phyloP scores from a whole-genome alignment of 352 stramenopile genomes.

The Pythium pectinolyticum region DNA sequence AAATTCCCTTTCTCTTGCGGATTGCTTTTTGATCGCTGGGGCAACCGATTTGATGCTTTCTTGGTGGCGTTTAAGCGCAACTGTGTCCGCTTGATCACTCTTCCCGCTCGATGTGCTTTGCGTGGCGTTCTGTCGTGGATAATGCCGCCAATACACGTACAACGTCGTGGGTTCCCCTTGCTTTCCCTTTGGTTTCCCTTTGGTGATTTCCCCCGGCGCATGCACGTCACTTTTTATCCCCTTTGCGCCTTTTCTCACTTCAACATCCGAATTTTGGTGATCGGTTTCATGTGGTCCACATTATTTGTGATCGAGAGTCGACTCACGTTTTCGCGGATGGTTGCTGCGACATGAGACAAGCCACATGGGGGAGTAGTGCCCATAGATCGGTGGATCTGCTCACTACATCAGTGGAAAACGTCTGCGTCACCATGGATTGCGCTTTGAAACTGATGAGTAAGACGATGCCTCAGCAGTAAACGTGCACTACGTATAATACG shows the following conservation, averaged over 20 bases:
- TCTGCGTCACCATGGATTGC: slow-evolving; percentile 7
- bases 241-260: slow-evolving; percentile 28
- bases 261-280: slow-evolving; percentile 26
- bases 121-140: not conserved
- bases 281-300: slow-evolving; percentile 2
- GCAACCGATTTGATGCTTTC: too few relatives aligned
- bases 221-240: not conserved
- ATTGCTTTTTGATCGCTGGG: too few relatives aligned
- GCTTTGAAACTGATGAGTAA: not conserved
- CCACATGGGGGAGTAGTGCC: not conserved
- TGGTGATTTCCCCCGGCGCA: not conserved
- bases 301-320: not conserved
- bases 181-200: slow-evolving; percentile 1
- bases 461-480: slow-evolving; percentile 1
- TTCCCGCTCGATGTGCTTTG: not conserved
- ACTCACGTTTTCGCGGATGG: slow-evolving; percentile 1
- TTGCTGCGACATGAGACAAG: slow-evolving; percentile 6
- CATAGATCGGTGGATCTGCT: not conserved
- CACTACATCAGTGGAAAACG: not conserved
- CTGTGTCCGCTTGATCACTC: not conserved
- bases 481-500: not conserved
- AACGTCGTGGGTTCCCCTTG: not conserved
- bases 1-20: not conserved
- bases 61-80: too few relatives aligned
- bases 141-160: not conserved